phyloP scores from a whole-genome alignment of 2,329 filamentous ascomycete genomes.

The Pseudogymnoascus pannorum region DNA sequence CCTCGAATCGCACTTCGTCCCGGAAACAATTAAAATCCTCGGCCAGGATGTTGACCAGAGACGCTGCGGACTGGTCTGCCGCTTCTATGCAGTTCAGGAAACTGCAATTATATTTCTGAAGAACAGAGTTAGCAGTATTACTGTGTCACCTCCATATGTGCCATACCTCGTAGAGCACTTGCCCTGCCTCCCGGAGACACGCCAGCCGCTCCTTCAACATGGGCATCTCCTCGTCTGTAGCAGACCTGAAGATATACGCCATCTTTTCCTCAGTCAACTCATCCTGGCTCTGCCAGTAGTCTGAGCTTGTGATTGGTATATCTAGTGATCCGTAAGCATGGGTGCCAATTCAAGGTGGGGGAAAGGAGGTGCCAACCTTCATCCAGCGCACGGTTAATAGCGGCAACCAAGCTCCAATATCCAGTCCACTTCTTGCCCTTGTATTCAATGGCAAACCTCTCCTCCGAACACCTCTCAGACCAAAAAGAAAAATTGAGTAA shows the following conservation, averaged over 20 bases:
- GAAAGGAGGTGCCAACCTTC: slow-evolving; percentile 51
- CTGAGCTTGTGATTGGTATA: slow-evolving; percentile 80
- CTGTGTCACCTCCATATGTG: slow-evolving; percentile 9
- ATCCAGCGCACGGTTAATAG: slow-evolving; percentile 78
- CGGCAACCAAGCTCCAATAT: slow-evolving; percentile 89
- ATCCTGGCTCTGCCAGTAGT: slow-evolving; percentile 75
- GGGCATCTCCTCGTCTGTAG: slow-evolving; percentile 80
- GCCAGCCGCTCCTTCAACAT: slow-evolving; percentile 68
- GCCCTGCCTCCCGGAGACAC: slow-evolving; percentile 76
- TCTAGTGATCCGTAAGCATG: slow-evolving; percentile 38
- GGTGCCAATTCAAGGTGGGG: neutral
- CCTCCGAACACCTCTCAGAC: slow-evolving; percentile 60
- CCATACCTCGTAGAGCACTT: slow-evolving; percentile 67
- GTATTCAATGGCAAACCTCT: slow-evolving; percentile 79
- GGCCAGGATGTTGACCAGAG: slow-evolving; percentile 78
- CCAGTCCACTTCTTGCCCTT: slow-evolving; percentile 78
- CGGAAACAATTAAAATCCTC: slow-evolving; percentile 78
- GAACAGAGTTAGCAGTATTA: slow-evolving; percentile 8
- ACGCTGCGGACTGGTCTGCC: slow-evolving; percentile 72
- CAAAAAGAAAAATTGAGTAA: slow-evolving; percentile 96
- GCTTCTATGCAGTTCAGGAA: slow-evolving; percentile 66
- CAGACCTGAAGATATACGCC: slow-evolving; percentile 74
- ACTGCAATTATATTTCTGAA: slow-evolving; percentile 66
- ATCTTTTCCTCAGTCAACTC: slow-evolving; percentile 70
- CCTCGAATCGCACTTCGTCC: slow-evolving; percentile 71